These are phyloP conservation scores for Phallus indusiatus DNA, from an alignment of 768 basidiomycete genomes.

Conservation along the genomic window DNA sequence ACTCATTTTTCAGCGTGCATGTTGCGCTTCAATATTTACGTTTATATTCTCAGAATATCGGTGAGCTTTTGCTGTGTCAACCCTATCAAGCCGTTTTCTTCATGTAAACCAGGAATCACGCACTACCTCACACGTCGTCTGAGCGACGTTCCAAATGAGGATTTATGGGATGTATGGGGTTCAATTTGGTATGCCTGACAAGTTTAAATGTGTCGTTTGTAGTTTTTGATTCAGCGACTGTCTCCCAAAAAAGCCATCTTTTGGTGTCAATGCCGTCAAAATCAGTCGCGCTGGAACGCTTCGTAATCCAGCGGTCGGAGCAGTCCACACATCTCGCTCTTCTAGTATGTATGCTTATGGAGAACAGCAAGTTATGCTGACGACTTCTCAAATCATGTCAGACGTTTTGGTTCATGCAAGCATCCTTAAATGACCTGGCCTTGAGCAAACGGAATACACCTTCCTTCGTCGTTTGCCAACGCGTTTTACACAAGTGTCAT, in stretches of 20 bases:
- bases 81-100: neutral
- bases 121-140: slow-evolving; percentile 80
- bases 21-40: slow-evolving; percentile 85
- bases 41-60: slow-evolving; percentile 77
- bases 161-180: slow-evolving; percentile 81
- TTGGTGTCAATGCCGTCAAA: slow-evolving; percentile 87
- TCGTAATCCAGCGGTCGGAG: slow-evolving; percentile 81
- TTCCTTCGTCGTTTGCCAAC: slow-evolving; percentile 86
- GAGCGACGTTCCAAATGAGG: slow-evolving; percentile 51
- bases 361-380: slow-evolving; percentile 8
- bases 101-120: slow-evolving; percentile 39
- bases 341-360: slow-evolving; percentile 55
- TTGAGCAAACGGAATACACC: slow-evolving; percentile 46
- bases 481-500: slow-evolving; percentile 84
- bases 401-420: slow-evolving; percentile 99
- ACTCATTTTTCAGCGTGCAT: slow-evolving; percentile 88
- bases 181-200: slow-evolving; percentile 62
- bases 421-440: slow-evolving; percentile 76
- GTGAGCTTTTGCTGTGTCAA: slow-evolving; percentile 18
- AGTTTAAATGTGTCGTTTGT: slow-evolving; percentile 5
- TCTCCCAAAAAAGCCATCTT: slow-evolving; percentile 56
- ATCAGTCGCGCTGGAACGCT: slow-evolving; percentile 88
- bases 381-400: slow-evolving; percentile 20
- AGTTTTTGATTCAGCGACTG: slow-evolving; percentile 7
- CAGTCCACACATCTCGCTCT: slow-evolving; percentile 93